Base-by-base conservation (phyloP, 148 eudicot genomes). In the Gaultheria prostrata region DNA sequence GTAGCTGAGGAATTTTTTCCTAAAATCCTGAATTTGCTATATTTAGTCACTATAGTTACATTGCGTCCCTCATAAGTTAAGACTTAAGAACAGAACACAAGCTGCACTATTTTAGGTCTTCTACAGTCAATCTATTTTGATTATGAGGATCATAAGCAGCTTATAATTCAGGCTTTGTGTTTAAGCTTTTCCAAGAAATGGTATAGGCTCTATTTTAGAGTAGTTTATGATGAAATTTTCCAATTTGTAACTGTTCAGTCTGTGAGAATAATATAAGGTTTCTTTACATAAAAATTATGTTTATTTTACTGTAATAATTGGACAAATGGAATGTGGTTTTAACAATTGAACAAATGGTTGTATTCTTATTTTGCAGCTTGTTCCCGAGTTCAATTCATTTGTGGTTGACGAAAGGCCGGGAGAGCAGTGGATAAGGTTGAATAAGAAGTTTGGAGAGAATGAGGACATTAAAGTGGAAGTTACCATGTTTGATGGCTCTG, bases 391-490 rank as follows among this genome's bases (percentile, higher is more conserved):
- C 86, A 84, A 92, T 86, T 90, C 89, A 75, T 97, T 97, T 84
- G 80, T 73, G 63, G 88, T 97, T 53, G 92, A 90, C 28, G 91
- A 90, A 87, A 86, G 95, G 69, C 92, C 93, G 10, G 95, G 97
- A 75, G 95, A 97, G 88, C 95, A 94, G 88, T 97, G 98, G 97
- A 88, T 94, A 82, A 89, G 91, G 84, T 84, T 97, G 87, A 91
- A 84, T 46, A 91, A 89, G 86, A 86, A 88, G 54, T 92, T 90
- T 49, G 92, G 94, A 48, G 89, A 89, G 57, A 90, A 89, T 9
- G 98, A 97, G 87, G 92, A 91, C 77, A 94, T 97, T 72, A 92
- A 91, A 88, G 87, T 93, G 54, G 99, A 97, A 86, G 98, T 90
- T 20, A 97, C 99, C 30, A 90, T 93, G 99, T 93, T 91, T 84